Conservation (phyloP, 2,329 filamentous ascomycete species). For the Aspergillaceae sp. region DNA sequence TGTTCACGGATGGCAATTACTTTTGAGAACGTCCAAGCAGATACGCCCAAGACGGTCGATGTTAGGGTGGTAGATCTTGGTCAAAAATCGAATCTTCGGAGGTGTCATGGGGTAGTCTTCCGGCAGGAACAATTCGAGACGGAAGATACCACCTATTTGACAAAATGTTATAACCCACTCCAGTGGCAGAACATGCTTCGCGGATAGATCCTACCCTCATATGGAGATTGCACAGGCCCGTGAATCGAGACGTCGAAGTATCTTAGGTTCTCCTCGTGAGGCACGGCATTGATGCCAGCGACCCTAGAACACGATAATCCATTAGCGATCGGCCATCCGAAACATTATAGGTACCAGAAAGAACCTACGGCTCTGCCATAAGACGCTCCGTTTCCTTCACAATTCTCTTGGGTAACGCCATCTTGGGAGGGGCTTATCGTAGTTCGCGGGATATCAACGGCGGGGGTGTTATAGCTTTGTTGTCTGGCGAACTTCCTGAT, state of each 20-base stretch:
- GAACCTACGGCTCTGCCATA: slow-evolving; percentile 83
- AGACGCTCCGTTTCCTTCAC: slow-evolving; percentile 97
- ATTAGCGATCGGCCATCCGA: slow-evolving; percentile 4
- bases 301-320: slow-evolving; percentile 50
- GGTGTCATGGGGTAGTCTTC: slow-evolving; percentile 99
- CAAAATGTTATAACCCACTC: not conserved
- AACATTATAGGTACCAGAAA: not conserved
- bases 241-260: slow-evolving; percentile 98
- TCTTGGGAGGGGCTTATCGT: slow-evolving; percentile 19
- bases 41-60: slow-evolving; percentile 97
- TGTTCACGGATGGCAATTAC: slow-evolving; percentile 43
- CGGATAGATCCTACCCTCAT: slow-evolving; percentile 59
- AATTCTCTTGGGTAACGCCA: slow-evolving; percentile 88
- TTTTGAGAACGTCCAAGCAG: slow-evolving; percentile 94
- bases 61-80: slow-evolving; percentile 98
- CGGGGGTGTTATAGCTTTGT: not conserved
- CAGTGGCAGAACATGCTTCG: slow-evolving; percentile 4
- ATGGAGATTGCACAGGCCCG: slow-evolving; percentile 83
- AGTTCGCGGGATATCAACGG: slow-evolving; percentile 1
- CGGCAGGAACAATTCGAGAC: slow-evolving; percentile 92
- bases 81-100: slow-evolving; percentile 95
- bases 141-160: slow-evolving; percentile 68
- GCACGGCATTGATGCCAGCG: slow-evolving; percentile 88
- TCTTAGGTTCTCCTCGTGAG: slow-evolving; percentile 92
- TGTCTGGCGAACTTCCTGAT: not conserved